A percentile compares a stretch with the other conserved stretches of the same genome.
phyloP scores from a whole-genome alignment of 1,139 yeast species.

The Candida tetrigidarum region DNA sequence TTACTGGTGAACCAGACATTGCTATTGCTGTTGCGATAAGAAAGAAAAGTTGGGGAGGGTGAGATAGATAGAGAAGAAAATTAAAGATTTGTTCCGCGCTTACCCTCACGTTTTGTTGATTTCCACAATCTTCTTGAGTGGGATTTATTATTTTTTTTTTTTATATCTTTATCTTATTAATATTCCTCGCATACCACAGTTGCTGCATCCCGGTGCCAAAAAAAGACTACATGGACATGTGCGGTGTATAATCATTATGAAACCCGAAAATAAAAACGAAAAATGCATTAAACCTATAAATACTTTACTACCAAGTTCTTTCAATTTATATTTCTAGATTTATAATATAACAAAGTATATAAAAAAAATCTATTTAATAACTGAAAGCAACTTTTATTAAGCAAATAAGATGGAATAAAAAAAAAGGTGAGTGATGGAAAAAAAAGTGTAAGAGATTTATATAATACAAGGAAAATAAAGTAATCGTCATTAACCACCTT shows the following conservation, averaged over 20 bases:
- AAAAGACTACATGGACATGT: too few species aligned
- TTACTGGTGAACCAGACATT: conserved; percentile 1
- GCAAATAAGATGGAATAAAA: too few species aligned
- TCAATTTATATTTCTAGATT: conserved; percentile 4
- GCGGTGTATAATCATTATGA: too few species aligned
- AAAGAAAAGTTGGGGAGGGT: background rate
- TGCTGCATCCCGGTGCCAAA: too few species aligned
- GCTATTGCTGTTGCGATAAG: background rate
- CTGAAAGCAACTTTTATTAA: background rate
- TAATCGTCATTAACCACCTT: conserved; percentile 45
- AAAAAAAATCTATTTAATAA: conserved; percentile 6
- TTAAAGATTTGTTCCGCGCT: background rate
- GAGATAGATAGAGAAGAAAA: background rate
- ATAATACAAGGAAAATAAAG: conserved; percentile 12
- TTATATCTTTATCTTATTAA: too few species aligned
- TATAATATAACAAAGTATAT: too few species aligned
- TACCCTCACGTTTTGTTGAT: background rate
- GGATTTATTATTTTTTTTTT: background rate
- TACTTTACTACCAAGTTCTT: too few species aligned
- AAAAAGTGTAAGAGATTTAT: conserved; percentile 13
- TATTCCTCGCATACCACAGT: too few species aligned
- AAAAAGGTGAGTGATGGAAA: background rate
- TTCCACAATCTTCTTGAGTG: background rate
- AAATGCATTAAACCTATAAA: conserved; percentile 4
- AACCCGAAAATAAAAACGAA: background rate